Conservation (phyloP, 1,284 basidiomycete species). For the Pyrrhoderma noxium region DNA sequence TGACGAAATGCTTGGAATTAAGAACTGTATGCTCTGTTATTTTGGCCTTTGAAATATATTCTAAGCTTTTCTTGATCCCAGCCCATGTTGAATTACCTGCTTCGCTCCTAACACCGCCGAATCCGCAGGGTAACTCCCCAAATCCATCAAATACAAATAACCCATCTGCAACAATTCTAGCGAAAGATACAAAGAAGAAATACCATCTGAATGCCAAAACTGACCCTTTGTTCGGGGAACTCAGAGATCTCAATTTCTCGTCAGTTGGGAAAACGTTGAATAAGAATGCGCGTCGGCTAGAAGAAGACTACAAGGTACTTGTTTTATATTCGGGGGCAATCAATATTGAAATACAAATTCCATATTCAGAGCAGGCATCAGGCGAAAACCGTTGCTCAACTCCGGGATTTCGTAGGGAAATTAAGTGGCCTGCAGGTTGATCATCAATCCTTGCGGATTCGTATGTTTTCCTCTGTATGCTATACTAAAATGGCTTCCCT, state of each 20-base stretch:
- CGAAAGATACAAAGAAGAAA: slow-evolving; percentile 80
- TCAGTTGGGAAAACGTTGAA: slow-evolving; percentile 84
- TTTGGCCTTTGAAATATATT: neutral
- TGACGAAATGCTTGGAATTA: slow-evolving; percentile 90
- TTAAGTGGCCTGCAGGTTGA: slow-evolving; percentile 88
- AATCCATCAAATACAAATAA: slow-evolving; percentile 34
- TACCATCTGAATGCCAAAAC: slow-evolving; percentile 70
- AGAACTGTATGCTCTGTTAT: slow-evolving; percentile 57
- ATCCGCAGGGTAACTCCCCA: slow-evolving; percentile 28
- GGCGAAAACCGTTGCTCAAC: slow-evolving; percentile 87
- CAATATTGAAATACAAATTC: slow-evolving; percentile 17
- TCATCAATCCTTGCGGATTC: slow-evolving; percentile 82
- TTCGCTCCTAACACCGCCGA: slow-evolving; percentile 56
- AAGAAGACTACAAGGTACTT: slow-evolving; percentile 84
- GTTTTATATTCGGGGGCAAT: slow-evolving; percentile 21
- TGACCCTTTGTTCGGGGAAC: slow-evolving; percentile 79
- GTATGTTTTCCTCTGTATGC: slow-evolving; percentile 39
- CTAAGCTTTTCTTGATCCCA: slow-evolving; percentile 27
- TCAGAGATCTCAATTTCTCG: slow-evolving; percentile 92
- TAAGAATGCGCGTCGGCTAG: slow-evolving; percentile 74
- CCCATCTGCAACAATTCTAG: slow-evolving; percentile 40
- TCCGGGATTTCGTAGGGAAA: slow-evolving; percentile 93
- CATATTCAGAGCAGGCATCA: slow-evolving; percentile 52
- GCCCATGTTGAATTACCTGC: slow-evolving; percentile 89
- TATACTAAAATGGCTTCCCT: slow-evolving; percentile 4